These are phyloP conservation scores for Blastomyces silverae DNA, from an alignment of 2,329 filamentous ascomycete genomes.

Conservation along the genomic window DNA sequence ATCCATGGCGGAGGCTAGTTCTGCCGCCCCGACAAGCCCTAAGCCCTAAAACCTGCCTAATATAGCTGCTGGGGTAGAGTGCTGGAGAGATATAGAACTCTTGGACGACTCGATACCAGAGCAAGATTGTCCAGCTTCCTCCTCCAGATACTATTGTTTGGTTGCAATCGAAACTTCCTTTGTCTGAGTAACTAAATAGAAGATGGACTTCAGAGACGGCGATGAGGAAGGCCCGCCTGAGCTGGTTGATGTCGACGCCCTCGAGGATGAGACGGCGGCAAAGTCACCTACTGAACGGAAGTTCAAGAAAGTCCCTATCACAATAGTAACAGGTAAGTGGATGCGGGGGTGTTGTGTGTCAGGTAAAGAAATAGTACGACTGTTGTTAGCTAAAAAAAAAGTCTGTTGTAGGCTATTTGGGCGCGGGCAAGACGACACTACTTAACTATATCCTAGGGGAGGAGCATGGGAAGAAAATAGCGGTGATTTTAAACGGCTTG, in stretches of 20 bases:
- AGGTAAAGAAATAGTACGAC: slow-evolving; percentile 10
- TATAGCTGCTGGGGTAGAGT: background rate
- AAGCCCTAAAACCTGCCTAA: slow-evolving; percentile 28
- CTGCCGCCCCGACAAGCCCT: slow-evolving; percentile 25
- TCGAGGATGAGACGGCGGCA: slow-evolving; percentile 21
- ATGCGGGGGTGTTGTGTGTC: background rate
- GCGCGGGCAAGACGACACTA: slow-evolving; percentile 89
- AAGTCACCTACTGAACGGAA: slow-evolving; percentile 26
- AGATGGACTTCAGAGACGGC: slow-evolving; percentile 16
- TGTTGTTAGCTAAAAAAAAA: slow-evolving; percentile 12
- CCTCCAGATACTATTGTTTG: background rate
- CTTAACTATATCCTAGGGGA: slow-evolving; percentile 94
- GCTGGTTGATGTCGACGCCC: slow-evolving; percentile 36
- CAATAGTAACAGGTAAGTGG: slow-evolving; percentile 44
- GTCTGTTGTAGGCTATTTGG: slow-evolving; percentile 67
- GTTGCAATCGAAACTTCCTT: background rate
- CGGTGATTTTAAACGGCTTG: slow-evolving; percentile 86
- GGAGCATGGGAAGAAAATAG: slow-evolving; percentile 94
- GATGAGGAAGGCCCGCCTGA: slow-evolving; percentile 43
- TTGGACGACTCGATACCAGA: background rate
- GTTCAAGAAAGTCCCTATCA: slow-evolving; percentile 44
- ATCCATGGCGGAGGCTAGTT: slow-evolving; percentile 11
- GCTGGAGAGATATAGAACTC: background rate
- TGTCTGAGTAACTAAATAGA: background rate
- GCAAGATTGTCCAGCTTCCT: background rate